Base-by-base conservation (phyloP, 2,329 filamentous ascomycete genomes). In the Blastomyces parvus region DNA sequence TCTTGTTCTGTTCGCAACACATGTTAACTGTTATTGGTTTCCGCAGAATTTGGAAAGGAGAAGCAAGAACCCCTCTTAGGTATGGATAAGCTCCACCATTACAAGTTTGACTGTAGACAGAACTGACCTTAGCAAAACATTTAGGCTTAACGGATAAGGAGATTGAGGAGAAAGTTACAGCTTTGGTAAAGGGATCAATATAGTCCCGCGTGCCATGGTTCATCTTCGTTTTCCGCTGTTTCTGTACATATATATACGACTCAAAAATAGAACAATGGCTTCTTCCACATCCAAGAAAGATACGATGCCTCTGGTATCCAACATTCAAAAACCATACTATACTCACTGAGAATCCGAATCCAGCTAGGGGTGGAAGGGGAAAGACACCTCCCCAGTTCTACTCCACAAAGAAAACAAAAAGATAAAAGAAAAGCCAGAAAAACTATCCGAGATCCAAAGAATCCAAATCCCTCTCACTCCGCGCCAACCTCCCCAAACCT, bases 141-240 rank as follows among this genome's bases (percentile, higher is more conserved):
- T 36, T 67, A 87, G 86, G 86, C 66, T 76, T 90, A 70, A 83
- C 86, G 69, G 86, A 88, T 74, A 84, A 88, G 75, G 83, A 86
- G 69, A 89, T 90, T 66, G 87, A 89, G 77, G 83, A 84, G 67
- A 85, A 83, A 74, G 81, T 90, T 68, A 83, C 85, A 63, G 78
- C 80, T 60, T 74, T 90, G 66, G 86, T 88, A 62, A 85, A 86
- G 74, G 76, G 74, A 22, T 73, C 71, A 40, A 59, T 59, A 59
- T 59, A 59, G 27, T 9, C 19, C 8, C 8, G 33, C 38, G 14
- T 33, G n/a, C 19, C n/a, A 48, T 59, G 25, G 14, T 33, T 59
- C 6, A 8, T 60, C 59, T 57, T 58, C 57, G 61, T 67, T 63
- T 64, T 61, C 67, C 66, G 62, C 57, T 67, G 59, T 67, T 62